Base-by-base conservation (phyloP, 108 stramenopile species). In the Nitzschia sp. region DNA sequence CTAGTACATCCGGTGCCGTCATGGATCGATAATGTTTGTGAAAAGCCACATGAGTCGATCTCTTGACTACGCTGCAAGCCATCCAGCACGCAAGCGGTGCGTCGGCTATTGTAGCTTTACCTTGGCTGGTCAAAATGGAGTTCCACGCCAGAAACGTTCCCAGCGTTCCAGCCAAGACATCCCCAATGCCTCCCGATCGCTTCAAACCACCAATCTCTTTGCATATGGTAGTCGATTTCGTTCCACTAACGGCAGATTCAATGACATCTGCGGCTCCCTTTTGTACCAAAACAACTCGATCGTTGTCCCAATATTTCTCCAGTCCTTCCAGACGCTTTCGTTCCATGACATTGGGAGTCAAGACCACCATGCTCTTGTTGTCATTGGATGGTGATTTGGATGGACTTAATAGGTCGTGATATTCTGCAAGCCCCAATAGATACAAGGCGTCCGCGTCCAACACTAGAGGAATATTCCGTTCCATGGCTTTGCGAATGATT, bases 121-220 rank as follows among this genome's bases (percentile, higher is more conserved):
- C 70, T 53, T 73, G 72, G 23, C 46, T 17, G 13, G 54, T 59
- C 59, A 92, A 55, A 49, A 95, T 82, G 19, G 9, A 24, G 66
- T 93, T 80, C 95, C 94, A 96, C 4, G 86, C 85, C 70, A 88
- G 42, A 26, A 95, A 84, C 11, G 91, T 84, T 34, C 84, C 91
- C 32, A 91, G 61, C 0, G 88, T 83, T 27, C 95, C 95, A 15
- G 96, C 83, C 63, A 99, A 75, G 17, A 99, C 79, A 75, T 99
- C 98, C 11, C 99, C 99, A 54, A 98, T 86, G 17, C 99, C 99
- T 48, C 99, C 99, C 34, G 96, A 97, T 49, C 99, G 87, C 71
- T 97, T 94, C 62, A 85, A 75, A 2, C 95, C 93, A 0, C 96
- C 96, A 34, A 82, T 64, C 71, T 96, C 95, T 19, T 65, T 66